Conservation (phyloP, 176 grass and related monocot genomes). For the Carex cristatella region DNA sequence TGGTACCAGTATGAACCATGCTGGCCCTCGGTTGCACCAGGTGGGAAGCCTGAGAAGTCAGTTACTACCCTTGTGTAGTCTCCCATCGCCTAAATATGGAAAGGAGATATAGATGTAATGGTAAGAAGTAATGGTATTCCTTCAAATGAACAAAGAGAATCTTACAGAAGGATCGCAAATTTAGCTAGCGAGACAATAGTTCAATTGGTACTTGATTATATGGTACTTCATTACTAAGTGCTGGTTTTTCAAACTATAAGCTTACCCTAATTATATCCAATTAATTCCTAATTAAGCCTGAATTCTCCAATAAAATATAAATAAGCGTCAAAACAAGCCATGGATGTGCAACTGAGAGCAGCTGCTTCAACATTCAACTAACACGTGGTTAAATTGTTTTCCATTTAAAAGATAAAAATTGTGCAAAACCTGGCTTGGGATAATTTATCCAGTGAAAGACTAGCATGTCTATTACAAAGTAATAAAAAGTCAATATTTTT, state of each 20-base stretch:
- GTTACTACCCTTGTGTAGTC: constrained; percentile 78
- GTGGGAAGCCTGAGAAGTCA: constrained; percentile 65
- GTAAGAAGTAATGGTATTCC: neutral
- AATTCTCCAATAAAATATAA: neutral
- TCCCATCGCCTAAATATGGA: constrained; percentile 51
- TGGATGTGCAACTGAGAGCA: neutral
- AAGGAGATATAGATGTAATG: neutral
- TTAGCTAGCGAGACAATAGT: neutral
- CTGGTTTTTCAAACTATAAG: neutral
- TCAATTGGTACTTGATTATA: neutral
- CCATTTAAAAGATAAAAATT: neutral
- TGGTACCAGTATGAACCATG: constrained; percentile 83
- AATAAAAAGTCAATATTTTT: neutral
- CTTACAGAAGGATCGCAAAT: neutral
- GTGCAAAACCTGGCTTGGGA: neutral
- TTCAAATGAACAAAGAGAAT: neutral
- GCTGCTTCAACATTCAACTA: neutral
- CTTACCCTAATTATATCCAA: neutral
- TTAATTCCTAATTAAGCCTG: neutral
- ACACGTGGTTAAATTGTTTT: neutral
- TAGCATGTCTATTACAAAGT: neutral
- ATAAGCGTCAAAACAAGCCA: neutral
- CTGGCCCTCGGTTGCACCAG: constrained; percentile 46
- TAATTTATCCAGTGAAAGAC: neutral
- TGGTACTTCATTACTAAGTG: neutral